Base-by-base conservation (phyloP, 176 grass and related monocot species). In the Oropetium thomaeum region DNA sequence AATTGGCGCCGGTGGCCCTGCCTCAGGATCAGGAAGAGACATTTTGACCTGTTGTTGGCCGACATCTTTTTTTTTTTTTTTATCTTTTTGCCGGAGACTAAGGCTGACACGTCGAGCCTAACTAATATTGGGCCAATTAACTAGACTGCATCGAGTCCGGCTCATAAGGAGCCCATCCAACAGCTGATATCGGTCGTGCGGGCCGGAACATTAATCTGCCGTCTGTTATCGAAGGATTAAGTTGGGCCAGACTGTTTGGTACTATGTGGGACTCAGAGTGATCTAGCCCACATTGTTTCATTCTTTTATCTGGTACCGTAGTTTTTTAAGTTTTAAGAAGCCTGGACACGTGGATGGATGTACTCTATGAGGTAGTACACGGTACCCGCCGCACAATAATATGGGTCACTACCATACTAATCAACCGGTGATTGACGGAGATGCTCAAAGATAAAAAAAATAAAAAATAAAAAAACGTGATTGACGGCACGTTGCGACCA, bases 401-500 rank as follows among this genome's bases (percentile, higher is more conserved):
- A 71, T 58, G 79, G 39, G n/a, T 9, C 79, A 72, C 78, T 77
- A 17, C 5, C 11, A 75, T 15, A 37, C 65, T 77, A 33, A 82
- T 35, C 51, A 65, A 86, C 30, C 22, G 39, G 45, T 29, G 78
- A 87, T 38, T 70, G 71, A 86, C 30, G n/a, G n/a, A n/a, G n/a
- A n/a, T n/a, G n/a, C n/a, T n/a, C n/a, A n/a, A n/a, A n/a, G n/a
- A n/a, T n/a, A n/a, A n/a, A n/a, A n/a, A n/a, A n/a, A n/a, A n/a
- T n/a, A n/a, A n/a, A n/a, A n/a, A n/a, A n/a, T n/a, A n/a, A n/a
- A n/a, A n/a, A n/a, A n/a, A n/a, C n/a, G n/a, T n/a, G n/a, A n/a
- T n/a, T 22, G 78, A 87, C 38, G 58, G 40, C 79, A 87, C 59
- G 51, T 37, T 11, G 59, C 38, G 48, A n/a, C 85, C 85, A 82